Conservation (phyloP, 768 basidiomycete genomes). For the Mycena leptocephala region DNA sequence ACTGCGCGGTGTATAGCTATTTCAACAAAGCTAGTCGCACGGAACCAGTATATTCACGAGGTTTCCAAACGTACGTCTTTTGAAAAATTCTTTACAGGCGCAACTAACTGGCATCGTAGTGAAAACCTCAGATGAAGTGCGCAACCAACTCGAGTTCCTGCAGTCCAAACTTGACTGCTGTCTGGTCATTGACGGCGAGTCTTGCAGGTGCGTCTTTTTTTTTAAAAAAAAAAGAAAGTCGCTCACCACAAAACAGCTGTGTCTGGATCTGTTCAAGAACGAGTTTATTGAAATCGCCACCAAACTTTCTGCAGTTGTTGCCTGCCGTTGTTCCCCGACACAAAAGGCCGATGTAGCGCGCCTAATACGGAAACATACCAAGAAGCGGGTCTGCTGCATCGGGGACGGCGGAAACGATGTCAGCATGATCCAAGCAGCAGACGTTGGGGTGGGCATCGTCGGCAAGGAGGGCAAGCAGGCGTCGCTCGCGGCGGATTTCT, state of each 20-base stretch:
- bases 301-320: conserved; percentile 95
- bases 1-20: conserved; percentile 99
- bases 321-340: conserved; percentile 98
- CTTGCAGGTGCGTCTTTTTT: conserved; percentile 78
- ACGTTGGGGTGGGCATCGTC: conserved; percentile 98
- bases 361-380: conserved; percentile 90
- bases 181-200: conserved; percentile 98
- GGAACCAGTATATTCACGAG: conserved; percentile 98
- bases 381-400: conserved; percentile 98
- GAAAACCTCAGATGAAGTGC: conserved; percentile 85
- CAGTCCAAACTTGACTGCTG: conserved; percentile 97
- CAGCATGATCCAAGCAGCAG: conserved; percentile 99
- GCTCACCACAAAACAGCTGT: conserved; percentile 71
- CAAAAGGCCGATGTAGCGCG: conserved; percentile 99
- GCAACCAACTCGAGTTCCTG: conserved; percentile 93
- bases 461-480: conserved; percentile 99
- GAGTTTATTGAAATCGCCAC: conserved; percentile 98
- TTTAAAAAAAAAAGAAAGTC: neutral
- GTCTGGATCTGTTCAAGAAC: conserved; percentile 89
- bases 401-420: conserved; percentile 99
- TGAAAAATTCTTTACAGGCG: neutral
- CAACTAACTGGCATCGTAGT: conserved; percentile 65
- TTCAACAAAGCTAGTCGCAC: conserved; percentile 94
- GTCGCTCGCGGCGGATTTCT: conserved; percentile 98
- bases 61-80: conserved; percentile 86